Percentiles rank a stretch among this genome's conserved stretches.
These are phyloP conservation scores for Lachnum nothofagi DNA, from an alignment of 2,329 filamentous ascomycete genomes.

Conservation along the genomic window DNA sequence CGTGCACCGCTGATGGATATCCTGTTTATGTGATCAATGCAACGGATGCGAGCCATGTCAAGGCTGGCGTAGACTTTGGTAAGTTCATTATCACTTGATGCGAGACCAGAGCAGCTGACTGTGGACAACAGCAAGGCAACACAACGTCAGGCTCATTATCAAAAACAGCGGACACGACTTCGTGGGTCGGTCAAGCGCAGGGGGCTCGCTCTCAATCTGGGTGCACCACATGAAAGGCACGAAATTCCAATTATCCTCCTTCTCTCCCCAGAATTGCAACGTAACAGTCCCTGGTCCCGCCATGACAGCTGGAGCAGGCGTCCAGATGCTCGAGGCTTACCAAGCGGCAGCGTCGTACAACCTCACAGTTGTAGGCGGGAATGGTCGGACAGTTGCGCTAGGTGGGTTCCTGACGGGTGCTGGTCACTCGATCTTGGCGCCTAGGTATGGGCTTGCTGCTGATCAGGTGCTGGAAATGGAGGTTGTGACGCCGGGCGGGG, in stretches of 20 bases:
- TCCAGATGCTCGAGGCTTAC: slow-evolving; percentile 46
- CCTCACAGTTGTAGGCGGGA: slow-evolving; percentile 49
- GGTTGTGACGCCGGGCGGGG: slow-evolving; percentile 47
- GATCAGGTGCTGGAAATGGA: slow-evolving; percentile 56
- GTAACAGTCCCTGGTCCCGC: slow-evolving; percentile 41
- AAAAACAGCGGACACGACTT: slow-evolving; percentile 42
- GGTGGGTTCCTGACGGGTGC: slow-evolving; percentile 59
- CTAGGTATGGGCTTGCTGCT: slow-evolving; percentile 51
- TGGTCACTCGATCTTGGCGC: slow-evolving; percentile 50
- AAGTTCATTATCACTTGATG: too few relatives aligned
- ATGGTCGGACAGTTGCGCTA: slow-evolving; percentile 49
- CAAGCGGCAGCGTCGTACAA: slow-evolving; percentile 38
- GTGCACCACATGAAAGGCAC: slow-evolving; percentile 42
- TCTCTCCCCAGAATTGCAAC: slow-evolving; percentile 39
- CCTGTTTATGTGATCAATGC: slow-evolving; percentile 35
- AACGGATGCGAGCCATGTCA: slow-evolving; percentile 9
- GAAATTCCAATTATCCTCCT: slow-evolving; percentile 34
- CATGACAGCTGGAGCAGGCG: slow-evolving; percentile 48
- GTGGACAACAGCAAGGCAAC: slow-evolving; percentile 16
- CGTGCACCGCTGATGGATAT: slow-evolving; percentile 38
- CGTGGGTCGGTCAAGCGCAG: slow-evolving; percentile 23
- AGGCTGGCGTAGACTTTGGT: slow-evolving; percentile 31
- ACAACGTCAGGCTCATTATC: slow-evolving; percentile 31
- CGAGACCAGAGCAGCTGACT: too few relatives aligned
- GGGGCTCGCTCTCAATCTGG: slow-evolving; percentile 50